These are phyloP conservation scores for Dactylonectria estremocensis DNA, from an alignment of 2,329 filamentous ascomycete genomes.

Conservation along the genomic window DNA sequence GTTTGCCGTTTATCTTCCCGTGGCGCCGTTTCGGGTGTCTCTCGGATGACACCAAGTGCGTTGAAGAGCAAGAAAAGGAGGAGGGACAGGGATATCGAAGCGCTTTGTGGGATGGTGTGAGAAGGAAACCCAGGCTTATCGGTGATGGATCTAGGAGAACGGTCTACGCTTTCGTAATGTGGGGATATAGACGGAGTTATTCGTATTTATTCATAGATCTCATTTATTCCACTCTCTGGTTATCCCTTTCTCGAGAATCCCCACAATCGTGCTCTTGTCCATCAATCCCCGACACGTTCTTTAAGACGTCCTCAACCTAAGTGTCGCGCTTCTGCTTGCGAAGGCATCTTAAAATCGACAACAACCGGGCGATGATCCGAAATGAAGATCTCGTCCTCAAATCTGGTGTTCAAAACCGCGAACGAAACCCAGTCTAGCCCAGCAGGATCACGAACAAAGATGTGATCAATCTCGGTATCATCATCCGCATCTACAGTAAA, in stretches of 20 bases:
- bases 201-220: too few species aligned
- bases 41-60: constrained; percentile 29
- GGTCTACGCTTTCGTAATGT: neutral
- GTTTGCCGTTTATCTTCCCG: constrained; percentile 37
- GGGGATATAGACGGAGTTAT: too few species aligned
- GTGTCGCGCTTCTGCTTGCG: neutral
- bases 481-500: constrained; percentile 43
- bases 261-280: constrained; percentile 1
- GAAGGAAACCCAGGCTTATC: constrained; percentile 23
- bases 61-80: constrained; percentile 29
- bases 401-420: constrained; percentile 46
- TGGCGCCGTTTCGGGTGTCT: constrained; percentile 36
- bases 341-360: constrained; percentile 44
- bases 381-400: constrained; percentile 50
- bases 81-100: constrained; percentile 23
- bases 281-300: neutral
- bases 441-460: constrained; percentile 50
- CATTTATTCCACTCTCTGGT: too few species aligned
- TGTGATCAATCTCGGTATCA: constrained; percentile 49
- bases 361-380: constrained; percentile 54
- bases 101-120: constrained; percentile 37
- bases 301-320: too few species aligned
- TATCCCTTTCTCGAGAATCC: neutral
- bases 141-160: neutral
- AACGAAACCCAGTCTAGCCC: constrained; percentile 45